These are phyloP conservation scores for Lepidium campestre DNA, from an alignment of 441 rosid species.

Conservation along the genomic window DNA sequence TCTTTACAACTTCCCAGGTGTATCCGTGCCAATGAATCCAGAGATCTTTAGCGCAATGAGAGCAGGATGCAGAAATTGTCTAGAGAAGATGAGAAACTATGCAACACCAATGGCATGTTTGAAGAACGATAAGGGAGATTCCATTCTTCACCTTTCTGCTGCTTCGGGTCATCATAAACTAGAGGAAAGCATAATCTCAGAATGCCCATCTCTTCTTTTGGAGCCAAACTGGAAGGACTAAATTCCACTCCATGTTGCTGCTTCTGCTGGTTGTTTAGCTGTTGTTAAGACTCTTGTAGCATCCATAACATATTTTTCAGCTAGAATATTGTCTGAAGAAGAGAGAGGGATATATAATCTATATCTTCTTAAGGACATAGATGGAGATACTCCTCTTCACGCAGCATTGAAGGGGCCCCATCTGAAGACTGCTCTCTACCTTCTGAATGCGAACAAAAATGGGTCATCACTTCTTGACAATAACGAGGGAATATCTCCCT, in stretches of 20 bases:
- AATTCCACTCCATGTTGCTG: neutral
- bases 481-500: neutral
- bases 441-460: neutral
- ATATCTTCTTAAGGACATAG: neutral
- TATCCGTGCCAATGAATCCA: neutral
- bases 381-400: conserved; percentile 6
- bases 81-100: neutral
- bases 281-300: neutral
- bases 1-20: neutral
- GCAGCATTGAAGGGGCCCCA: neutral
- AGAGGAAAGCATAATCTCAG: neutral
- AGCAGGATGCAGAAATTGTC: neutral
- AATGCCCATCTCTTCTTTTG: neutral
- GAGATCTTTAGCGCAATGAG: neutral
- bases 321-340: neutral
- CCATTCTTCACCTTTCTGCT: neutral
- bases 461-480: neutral
- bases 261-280: neutral
- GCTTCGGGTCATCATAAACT: neutral
- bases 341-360: neutral
- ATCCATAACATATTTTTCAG: neutral
- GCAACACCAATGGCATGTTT: neutral
- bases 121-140: neutral
- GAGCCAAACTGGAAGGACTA: neutral
- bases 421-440: neutral